Base-by-base conservation (phyloP, 2,329 filamentous ascomycete genomes). In the Ascochyta rabiei region DNA sequence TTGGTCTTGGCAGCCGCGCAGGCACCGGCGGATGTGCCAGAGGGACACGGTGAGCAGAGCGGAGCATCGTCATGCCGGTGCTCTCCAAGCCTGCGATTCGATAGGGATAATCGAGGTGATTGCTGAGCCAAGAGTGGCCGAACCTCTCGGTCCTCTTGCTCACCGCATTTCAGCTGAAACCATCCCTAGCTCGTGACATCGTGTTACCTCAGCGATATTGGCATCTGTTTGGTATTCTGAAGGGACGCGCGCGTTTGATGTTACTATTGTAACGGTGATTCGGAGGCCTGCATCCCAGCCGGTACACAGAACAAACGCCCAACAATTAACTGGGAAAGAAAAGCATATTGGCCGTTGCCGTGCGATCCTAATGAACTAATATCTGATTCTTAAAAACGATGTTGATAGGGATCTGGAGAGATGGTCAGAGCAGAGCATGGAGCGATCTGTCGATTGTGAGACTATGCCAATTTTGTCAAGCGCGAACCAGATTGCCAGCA, bases 51-150 rank as follows among this genome's bases (percentile, higher is more conserved):
- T 35, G 51, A 19, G 35, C 19, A 23, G 26, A 55, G 48, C 48
- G 47, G 53, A 60, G 49, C 12, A 47, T 50, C 48, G 52, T 51
- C 55, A 51, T 48, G 49, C 35, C 56, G 52, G 47, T 47, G 24
- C 35, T 39, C 46, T 47, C 13, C 30, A n/a, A 6, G 5, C 13
- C 21, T 44, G 51, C 34, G 40, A 47, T 55, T 55, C 31, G 52
- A 30, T 26, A 13, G 16, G 35, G 46, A 39, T 5, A n/a, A 19
- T 42, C 19, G 21, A 28, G 24, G 9, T 18, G 24, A 13, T 16
- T 24, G 4, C 13, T 15, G 23, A 10, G 46, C 52, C 52, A 55
- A 50, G 52, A 54, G 28, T 26, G 13, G 23, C 34, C 51, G 9
- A 21, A 48, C 16, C 30, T 5, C 39, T 48, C 37, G 52, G 41